phyloP scores from a whole-genome alignment of 768 basidiomycete species.

The Psilocybe azurescens region DNA sequence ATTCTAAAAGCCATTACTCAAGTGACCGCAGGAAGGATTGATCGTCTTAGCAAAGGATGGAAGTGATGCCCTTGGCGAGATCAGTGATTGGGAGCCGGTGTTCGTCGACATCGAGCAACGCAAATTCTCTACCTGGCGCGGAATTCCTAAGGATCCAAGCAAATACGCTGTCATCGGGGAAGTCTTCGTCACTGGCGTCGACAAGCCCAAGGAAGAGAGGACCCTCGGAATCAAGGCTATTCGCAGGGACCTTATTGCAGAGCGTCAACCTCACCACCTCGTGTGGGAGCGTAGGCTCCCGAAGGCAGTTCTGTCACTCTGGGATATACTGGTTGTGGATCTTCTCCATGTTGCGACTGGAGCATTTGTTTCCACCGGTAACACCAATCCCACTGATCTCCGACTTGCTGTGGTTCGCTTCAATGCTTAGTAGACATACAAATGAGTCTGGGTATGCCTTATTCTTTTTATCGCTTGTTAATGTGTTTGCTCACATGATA shows the following conservation, averaged over 20 bases:
- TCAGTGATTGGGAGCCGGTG: not conserved
- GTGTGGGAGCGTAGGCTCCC: not conserved
- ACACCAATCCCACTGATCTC: rapidly evolving
- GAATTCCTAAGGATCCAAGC: not conserved
- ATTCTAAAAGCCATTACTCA: not conserved
- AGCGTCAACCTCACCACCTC: not conserved
- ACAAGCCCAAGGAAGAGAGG: not conserved
- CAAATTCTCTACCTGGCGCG: not conserved
- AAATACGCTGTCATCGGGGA: not conserved
- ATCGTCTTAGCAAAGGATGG: not conserved
- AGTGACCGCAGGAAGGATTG: not conserved
- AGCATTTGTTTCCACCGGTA: not conserved
- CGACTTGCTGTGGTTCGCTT: not conserved
- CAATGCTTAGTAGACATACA: not conserved
- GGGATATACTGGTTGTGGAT: not conserved
- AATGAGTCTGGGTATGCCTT: no score
- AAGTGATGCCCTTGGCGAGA: not conserved
- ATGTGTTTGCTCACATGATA: no score
- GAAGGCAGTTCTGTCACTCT: not conserved
- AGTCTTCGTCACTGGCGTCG: not conserved
- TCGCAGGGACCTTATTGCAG: not conserved
- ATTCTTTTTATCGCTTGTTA: no score
- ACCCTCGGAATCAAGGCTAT: not conserved
- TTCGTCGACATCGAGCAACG: not conserved
- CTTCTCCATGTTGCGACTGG: not conserved